phyloP scores from a whole-genome alignment of 345 rosid species.

The Laguncularia racemosa region DNA sequence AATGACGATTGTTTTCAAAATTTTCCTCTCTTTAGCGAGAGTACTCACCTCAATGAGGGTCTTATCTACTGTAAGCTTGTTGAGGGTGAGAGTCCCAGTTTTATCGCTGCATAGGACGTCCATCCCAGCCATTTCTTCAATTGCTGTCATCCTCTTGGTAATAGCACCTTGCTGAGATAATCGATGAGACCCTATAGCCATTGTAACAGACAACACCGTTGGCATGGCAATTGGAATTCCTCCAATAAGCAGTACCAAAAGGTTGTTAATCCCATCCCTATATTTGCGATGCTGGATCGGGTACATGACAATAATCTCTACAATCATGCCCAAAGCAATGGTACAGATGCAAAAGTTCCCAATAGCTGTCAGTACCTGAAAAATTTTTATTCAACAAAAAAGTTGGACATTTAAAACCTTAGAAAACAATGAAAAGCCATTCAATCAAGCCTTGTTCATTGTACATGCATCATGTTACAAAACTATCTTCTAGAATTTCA shows the following conservation, averaged over 20 bases:
- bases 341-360: constrained; percentile 88
- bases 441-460: too few relatives aligned
- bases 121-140: constrained; percentile 94
- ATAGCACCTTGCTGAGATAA: constrained; percentile 82
- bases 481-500: too few relatives aligned
- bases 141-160: constrained; percentile 87
- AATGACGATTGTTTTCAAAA: background rate
- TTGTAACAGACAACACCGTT: constrained; percentile 76
- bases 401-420: too few relatives aligned
- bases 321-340: constrained; percentile 51
- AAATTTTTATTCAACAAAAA: too few relatives aligned
- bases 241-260: constrained; percentile 74
- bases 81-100: constrained; percentile 84
- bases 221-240: constrained; percentile 97
- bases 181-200: constrained; percentile 85
- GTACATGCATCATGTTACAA: too few relatives aligned
- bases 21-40: background rate
- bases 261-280: constrained; percentile 71
- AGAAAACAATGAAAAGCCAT: too few relatives aligned
- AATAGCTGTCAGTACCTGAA: constrained; percentile 68
- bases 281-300: constrained; percentile 66
- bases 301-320: constrained; percentile 70
- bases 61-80: constrained; percentile 81
- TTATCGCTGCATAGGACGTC: constrained; percentile 84
- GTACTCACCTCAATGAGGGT: constrained; percentile 57